Evolutionary conservation across 2,329 filamentous ascomycete genomes (phyloP).

Genomic region (Xylaria sp.): DNA sequence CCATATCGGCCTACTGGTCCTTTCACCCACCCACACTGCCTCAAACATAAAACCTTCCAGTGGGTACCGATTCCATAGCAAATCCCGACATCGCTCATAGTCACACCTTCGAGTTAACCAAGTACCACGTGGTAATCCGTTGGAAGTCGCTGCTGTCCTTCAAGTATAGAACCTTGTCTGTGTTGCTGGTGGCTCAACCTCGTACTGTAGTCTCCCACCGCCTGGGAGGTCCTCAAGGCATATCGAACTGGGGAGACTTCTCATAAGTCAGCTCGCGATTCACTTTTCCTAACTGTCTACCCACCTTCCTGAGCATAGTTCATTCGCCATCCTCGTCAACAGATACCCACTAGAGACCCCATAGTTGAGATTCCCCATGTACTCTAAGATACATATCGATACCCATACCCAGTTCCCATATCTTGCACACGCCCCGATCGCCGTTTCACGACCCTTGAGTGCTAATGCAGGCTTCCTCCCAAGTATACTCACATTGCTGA

Average conservation of each 20-base stretch:
- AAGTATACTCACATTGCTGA: slow-evolving; percentile 28
- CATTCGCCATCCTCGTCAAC: slow-evolving; percentile 26
- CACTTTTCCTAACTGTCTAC: slow-evolving; percentile 21
- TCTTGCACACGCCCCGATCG: slow-evolving; percentile 21
- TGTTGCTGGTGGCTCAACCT: slow-evolving; percentile 9
- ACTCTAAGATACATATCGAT: slow-evolving; percentile 28
- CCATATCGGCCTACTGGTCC: slow-evolving; percentile 29
- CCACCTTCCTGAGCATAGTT: slow-evolving; percentile 24
- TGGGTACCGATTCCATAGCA: slow-evolving; percentile 23
- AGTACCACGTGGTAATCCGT: slow-evolving; percentile 27
- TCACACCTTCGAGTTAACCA: slow-evolving; percentile 26
- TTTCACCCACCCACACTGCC: slow-evolving; percentile 21
- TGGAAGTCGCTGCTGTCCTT: slow-evolving; percentile 15
- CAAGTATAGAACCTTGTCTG: slow-evolving; percentile 21
- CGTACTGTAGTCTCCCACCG: slow-evolving; percentile 11
- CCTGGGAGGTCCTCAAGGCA: slow-evolving; percentile 8
- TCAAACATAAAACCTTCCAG: slow-evolving; percentile 23
- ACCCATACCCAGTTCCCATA: slow-evolving; percentile 25
- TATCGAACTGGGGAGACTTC: slow-evolving; percentile 14
- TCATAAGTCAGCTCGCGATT: slow-evolving; percentile 24
- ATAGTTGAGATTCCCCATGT: slow-evolving; percentile 14
- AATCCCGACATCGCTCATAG: slow-evolving; percentile 35
- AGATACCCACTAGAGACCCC: slow-evolving; percentile 25
- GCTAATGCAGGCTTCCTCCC: slow-evolving; percentile 28
- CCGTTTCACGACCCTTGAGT: slow-evolving; percentile 19